A percentile compares a stretch with the other conserved stretches of the same genome.
Evolutionary conservation across 2,329 filamentous ascomycete genomes (phyloP).

Genomic region (Pseudocercospora crystallina): DNA sequence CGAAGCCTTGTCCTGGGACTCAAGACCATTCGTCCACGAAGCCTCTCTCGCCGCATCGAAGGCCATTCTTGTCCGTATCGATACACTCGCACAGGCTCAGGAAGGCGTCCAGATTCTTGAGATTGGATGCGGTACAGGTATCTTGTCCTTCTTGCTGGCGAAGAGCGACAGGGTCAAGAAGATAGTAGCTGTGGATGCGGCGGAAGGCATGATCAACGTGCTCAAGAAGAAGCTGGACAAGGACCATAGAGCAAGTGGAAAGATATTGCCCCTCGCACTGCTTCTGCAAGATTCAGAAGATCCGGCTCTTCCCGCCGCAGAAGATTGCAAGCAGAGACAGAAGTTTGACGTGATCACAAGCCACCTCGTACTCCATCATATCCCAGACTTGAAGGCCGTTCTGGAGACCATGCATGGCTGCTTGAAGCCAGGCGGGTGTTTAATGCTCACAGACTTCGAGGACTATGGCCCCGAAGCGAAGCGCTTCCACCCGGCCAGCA

Average conservation of each 20-base stretch:
- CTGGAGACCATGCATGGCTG: constrained; percentile 27
- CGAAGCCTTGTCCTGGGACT: constrained; percentile 29
- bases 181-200: constrained; percentile 28
- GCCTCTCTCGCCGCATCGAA: constrained; percentile 22
- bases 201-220: constrained; percentile 30
- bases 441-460: constrained; percentile 31
- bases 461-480: constrained; percentile 28
- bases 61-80: constrained; percentile 17
- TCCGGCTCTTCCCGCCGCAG: constrained; percentile 15
- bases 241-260: constrained; percentile 16
- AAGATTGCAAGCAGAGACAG: constrained; percentile 10
- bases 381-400: constrained; percentile 23
- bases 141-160: constrained; percentile 26
- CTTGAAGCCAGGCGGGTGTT: constrained; percentile 20
- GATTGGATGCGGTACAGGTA: constrained; percentile 30
- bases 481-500: constrained; percentile 26
- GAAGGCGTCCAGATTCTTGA: constrained; percentile 24
- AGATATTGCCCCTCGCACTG: constrained; percentile 26
- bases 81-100: neutral
- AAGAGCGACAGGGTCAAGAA: constrained; percentile 14
- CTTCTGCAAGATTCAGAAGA: constrained; percentile 29
- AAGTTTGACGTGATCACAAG: constrained; percentile 30
- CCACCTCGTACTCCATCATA: constrained; percentile 31
- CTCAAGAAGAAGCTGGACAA: constrained; percentile 23
- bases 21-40: constrained; percentile 27